Conservation (phyloP, 371 early-diverging fungal species). For the Mucor sp. region DNA sequence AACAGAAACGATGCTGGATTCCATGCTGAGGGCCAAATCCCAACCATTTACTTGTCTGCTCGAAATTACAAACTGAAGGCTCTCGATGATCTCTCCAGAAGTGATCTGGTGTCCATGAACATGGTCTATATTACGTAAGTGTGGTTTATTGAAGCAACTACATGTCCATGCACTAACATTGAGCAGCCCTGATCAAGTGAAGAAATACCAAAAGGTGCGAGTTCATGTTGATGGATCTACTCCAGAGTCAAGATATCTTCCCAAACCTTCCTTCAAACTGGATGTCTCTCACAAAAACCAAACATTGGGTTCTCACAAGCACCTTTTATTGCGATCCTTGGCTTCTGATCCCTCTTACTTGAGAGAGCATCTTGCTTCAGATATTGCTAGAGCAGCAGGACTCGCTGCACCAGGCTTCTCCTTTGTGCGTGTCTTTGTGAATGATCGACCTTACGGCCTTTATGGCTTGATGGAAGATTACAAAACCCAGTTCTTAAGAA, state of each 20-base stretch:
- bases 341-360: slow-evolving; percentile 48
- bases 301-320: background rate
- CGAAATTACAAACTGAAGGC: background rate
- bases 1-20: slow-evolving; percentile 16
- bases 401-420: slow-evolving; percentile 42
- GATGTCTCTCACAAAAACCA: background rate
- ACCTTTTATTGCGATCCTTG: slow-evolving; percentile 20
- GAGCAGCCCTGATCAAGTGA: background rate
- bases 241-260: background rate
- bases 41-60: slow-evolving; percentile 21
- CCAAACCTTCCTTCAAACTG: background rate
- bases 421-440: slow-evolving; percentile 31
- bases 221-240: background rate
- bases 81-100: background rate
- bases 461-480: slow-evolving; percentile 37
- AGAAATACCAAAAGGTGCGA: background rate
- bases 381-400: slow-evolving; percentile 42
- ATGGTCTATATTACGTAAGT: background rate
- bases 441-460: slow-evolving; percentile 31
- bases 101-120: background rate
- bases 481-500: slow-evolving; percentile 32
- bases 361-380: slow-evolving; percentile 49
- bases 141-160: background rate
- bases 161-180: background rate
- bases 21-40: slow-evolving; percentile 20